A percentile compares a stretch with the other conserved stretches of the same genome.
Conservation (phyloP, 257 asterid genomes). For the Solanum peruvianum region DNA sequence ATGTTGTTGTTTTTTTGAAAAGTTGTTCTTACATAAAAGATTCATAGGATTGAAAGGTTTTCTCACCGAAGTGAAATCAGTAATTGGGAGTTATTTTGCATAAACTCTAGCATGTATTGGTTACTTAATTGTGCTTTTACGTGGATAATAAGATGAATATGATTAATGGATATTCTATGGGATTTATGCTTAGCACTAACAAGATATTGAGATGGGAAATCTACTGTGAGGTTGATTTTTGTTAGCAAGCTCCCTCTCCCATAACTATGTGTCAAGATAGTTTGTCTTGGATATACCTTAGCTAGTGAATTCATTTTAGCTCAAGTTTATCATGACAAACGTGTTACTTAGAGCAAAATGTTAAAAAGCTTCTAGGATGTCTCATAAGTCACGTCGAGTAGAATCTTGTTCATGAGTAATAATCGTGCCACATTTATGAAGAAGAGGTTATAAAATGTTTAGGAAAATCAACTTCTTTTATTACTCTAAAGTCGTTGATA, state of each 20-base stretch:
- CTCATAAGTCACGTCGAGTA: too few relatives aligned
- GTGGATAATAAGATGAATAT: too few relatives aligned
- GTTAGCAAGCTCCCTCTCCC: not conserved
- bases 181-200: not conserved
- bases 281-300: not conserved
- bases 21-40: not conserved
- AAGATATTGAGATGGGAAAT: not conserved
- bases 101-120: not conserved
- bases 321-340: too few relatives aligned
- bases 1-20: not conserved
- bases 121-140: not conserved
- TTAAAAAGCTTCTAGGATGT: too few relatives aligned
- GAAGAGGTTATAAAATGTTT: too few relatives aligned
- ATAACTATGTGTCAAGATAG: not conserved
- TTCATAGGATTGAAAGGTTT: not conserved
- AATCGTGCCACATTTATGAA: too few relatives aligned
- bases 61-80: not conserved
- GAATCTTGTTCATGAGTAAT: too few relatives aligned
- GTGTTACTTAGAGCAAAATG: too few relatives aligned
- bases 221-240: too few relatives aligned
- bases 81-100: not conserved
- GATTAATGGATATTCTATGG: not conserved
- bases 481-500: too few relatives aligned
- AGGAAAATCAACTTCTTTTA: too few relatives aligned
- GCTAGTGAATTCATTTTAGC: too few relatives aligned